phyloP scores from a whole-genome alignment of 2,329 filamentous ascomycete species.

The Ceratocystis lukuohia region DNA sequence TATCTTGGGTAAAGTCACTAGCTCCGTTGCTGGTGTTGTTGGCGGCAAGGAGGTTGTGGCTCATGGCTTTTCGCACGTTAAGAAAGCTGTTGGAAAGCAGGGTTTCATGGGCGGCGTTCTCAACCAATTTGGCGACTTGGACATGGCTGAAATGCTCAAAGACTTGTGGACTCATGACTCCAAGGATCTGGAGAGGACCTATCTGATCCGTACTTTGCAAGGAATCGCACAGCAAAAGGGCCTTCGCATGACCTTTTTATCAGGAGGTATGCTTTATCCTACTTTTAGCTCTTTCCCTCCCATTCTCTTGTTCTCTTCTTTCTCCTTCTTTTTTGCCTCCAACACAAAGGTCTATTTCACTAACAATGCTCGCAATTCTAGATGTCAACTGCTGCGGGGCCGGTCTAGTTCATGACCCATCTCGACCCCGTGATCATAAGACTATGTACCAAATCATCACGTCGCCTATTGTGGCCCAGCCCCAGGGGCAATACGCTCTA shows the following conservation, averaged over 20 bases:
- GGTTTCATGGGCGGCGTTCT: conserved; percentile 92
- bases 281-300: no score
- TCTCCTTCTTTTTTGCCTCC: background rate
- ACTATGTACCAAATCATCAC: conserved; percentile 99
- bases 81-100: conserved; percentile 89
- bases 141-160: conserved; percentile 82
- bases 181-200: conserved; percentile 93
- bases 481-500: conserved; percentile 71
- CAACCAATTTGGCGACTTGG: conserved; percentile 91
- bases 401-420: conserved; percentile 84
- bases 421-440: conserved; percentile 85
- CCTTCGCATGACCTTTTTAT: conserved; percentile 91
- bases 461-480: conserved; percentile 80
- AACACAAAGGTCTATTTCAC: background rate
- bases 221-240: conserved; percentile 92
- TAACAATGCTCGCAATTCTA: conserved; percentile 26
- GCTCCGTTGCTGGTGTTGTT: conserved; percentile 86
- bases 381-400: conserved; percentile 84
- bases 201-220: conserved; percentile 88
- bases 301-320: background rate
- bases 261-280: conserved; percentile 48
- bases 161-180: conserved; percentile 98
- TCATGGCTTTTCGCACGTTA: conserved; percentile 85
- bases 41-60: conserved; percentile 87
- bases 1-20: conserved; percentile 85